Percentiles rank a stretch among this genome's conserved stretches.
Evolutionary conservation across 164 flowering plant species (phyloP).

Genomic region (Chimonanthus salicifolius): DNA sequence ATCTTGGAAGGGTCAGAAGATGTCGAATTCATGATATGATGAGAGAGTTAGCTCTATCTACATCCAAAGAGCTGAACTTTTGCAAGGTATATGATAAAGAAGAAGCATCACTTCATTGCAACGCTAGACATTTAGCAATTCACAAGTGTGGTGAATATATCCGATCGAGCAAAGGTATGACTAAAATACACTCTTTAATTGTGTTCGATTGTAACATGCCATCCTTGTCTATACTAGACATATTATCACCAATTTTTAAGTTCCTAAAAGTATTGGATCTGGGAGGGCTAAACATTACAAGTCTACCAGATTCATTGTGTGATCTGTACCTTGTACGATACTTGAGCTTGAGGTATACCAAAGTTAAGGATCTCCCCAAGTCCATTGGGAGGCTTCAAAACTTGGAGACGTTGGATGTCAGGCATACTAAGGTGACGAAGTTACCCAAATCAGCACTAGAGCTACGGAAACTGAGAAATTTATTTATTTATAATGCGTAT

Average conservation of each 20-base stretch:
- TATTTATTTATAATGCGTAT: background rate
- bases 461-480: background rate
- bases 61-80: conserved; percentile 3
- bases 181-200: background rate
- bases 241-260: background rate
- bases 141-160: background rate
- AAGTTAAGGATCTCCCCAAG: background rate
- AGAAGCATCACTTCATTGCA: background rate
- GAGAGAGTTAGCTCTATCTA: conserved; percentile 8
- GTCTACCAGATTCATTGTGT: background rate
- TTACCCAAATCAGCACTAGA: background rate
- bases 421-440: background rate
- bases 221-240: background rate
- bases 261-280: background rate
- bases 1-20: too few relatives aligned
- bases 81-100: background rate
- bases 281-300: background rate
- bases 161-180: background rate
- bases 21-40: conserved; percentile 15
- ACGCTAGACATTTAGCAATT: conserved; percentile 3
- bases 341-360: background rate
- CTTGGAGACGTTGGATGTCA: background rate
- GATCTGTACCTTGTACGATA: background rate
- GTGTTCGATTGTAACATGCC: background rate
- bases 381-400: background rate